Percentiles rank a stretch among this genome's conserved stretches.
These are phyloP conservation scores for Lecanoromycetidae sp. DNA, from an alignment of 2,329 filamentous ascomycete genomes.

Conservation along the genomic window DNA sequence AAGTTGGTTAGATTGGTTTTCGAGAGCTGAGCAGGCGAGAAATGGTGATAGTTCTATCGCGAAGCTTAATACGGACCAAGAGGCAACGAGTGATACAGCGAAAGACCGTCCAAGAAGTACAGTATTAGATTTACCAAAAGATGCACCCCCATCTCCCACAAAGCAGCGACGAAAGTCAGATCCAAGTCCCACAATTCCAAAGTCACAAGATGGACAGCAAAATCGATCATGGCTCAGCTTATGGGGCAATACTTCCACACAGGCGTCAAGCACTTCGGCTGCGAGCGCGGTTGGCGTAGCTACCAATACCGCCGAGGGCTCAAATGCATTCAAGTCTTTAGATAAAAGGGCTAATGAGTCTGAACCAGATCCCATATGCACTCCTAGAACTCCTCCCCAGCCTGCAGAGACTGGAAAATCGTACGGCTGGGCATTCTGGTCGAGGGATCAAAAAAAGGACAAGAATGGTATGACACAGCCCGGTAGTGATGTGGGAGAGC, in stretches of 20 bases:
- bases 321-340: neutral
- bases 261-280: neutral
- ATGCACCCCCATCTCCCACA: slow-evolving; percentile 19
- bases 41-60: neutral
- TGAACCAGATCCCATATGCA: neutral
- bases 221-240: slow-evolving; percentile 14
- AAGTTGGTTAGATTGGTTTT: slow-evolving; percentile 31
- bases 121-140: slow-evolving; percentile 8
- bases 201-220: slow-evolving; percentile 29
- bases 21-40: slow-evolving; percentile 20
- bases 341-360: neutral
- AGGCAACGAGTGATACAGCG: neutral
- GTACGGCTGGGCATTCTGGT: slow-evolving; percentile 23
- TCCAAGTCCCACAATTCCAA: slow-evolving; percentile 29
- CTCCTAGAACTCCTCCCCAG: neutral
- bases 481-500: slow-evolving; percentile 11
- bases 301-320: neutral
- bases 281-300: neutral
- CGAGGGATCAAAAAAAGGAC: slow-evolving; percentile 23
- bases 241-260: slow-evolving; percentile 10
- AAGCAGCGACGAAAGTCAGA: slow-evolving; percentile 24
- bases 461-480: neutral
- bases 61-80: neutral
- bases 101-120: neutral
- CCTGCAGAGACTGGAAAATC: neutral